Evolutionary conservation across 2,329 filamentous ascomycete species (phyloP).

Genomic region (Aspergillaceae sp.): DNA sequence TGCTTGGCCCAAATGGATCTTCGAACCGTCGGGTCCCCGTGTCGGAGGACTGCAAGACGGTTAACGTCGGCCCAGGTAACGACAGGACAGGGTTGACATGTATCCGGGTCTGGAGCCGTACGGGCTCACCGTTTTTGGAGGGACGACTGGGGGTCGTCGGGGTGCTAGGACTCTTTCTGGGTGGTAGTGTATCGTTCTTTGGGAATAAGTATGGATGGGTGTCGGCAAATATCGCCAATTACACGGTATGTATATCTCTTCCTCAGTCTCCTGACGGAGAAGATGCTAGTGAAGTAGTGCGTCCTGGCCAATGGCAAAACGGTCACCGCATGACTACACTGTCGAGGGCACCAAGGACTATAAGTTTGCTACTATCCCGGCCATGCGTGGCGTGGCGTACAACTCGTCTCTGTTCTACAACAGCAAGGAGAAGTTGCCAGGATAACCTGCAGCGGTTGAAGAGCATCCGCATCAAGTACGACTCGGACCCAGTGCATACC

Average conservation of each 20-base stretch:
- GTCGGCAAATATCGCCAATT: not conserved
- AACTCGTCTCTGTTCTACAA: not conserved
- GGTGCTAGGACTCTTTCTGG: not conserved
- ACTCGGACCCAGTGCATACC: constrained; percentile 24
- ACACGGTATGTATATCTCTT: not conserved
- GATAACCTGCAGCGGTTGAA: constrained; percentile 29
- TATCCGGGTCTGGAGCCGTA: not conserved
- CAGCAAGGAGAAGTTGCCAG: not conserved
- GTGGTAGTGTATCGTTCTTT: not conserved
- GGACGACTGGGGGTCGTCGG: not conserved
- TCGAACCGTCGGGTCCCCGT: not conserved
- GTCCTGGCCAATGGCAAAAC: constrained; percentile 3
- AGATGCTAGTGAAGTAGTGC: not conserved
- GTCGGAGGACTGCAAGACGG: not conserved
- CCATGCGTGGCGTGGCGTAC: not conserved
- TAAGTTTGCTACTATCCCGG: not conserved
- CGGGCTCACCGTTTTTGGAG: not conserved
- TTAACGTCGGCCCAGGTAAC: not conserved
- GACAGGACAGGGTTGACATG: not conserved
- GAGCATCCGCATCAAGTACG: constrained; percentile 22
- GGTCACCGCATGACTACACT: constrained; percentile 8
- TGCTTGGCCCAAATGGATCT: not conserved
- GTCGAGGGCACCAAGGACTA: not conserved
- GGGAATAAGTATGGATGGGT: not conserved
- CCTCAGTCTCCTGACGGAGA: not conserved